phyloP scores from a whole-genome alignment of 1,284 basidiomycete genomes.

The Boletellus sp. region DNA sequence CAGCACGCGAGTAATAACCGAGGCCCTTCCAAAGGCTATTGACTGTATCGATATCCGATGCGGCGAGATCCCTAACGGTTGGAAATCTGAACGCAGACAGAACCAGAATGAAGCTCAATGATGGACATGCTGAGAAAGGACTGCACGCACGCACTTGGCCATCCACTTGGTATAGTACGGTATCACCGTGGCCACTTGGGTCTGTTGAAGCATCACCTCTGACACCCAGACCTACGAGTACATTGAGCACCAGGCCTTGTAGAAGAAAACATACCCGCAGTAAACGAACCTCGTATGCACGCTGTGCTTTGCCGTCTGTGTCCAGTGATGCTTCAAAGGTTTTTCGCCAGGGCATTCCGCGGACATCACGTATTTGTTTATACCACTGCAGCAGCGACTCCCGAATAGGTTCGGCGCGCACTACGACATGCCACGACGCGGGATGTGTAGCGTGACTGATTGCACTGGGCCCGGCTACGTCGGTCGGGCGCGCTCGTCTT shows the following conservation, averaged over 20 bases:
- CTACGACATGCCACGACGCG: constrained; percentile 35
- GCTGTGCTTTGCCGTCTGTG: constrained; percentile 56
- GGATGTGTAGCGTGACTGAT: constrained; percentile 20
- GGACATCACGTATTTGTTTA: constrained; percentile 51
- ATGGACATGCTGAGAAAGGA: background rate
- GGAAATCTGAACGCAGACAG: constrained; percentile 60
- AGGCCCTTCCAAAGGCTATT: constrained; percentile 88
- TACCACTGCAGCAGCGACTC: constrained; percentile 66
- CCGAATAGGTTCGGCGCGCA: constrained; percentile 37
- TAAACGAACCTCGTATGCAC: constrained; percentile 70
- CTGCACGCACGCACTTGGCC: constrained; percentile 49
- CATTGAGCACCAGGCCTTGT: background rate
- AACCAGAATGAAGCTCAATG: background rate
- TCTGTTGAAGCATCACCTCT: constrained; percentile 98
- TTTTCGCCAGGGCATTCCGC: constrained; percentile 88
- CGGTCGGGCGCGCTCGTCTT: constrained; percentile 8
- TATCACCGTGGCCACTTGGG: constrained; percentile 86
- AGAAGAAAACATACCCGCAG: background rate
- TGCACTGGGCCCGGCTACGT: background rate
- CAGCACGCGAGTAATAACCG: constrained; percentile 89
- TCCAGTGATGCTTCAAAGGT: constrained; percentile 53
- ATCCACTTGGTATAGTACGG: constrained; percentile 89
- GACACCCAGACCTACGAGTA: constrained; percentile 74
- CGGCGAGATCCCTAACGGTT: constrained; percentile 74
- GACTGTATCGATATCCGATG: constrained; percentile 78